Evolutionary conservation across 768 basidiomycete species (phyloP), one percentile per base, ranked within the genome.

Genomic region (Kwoniella sp.): DNA sequence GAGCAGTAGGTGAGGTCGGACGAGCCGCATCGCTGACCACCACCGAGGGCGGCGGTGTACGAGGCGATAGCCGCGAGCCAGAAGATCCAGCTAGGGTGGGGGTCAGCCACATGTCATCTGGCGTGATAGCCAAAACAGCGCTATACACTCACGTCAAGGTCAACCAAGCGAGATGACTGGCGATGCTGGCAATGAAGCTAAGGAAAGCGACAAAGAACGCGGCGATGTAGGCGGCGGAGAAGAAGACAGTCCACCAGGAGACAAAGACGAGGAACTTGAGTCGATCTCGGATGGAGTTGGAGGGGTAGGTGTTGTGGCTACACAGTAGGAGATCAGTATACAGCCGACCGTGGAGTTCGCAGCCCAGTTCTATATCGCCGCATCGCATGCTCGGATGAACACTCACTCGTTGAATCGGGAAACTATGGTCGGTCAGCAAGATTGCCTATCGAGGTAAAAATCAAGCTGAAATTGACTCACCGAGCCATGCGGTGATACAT

Each of bases 191-290:
- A 26, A 72, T 44, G 67, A 69, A 71, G 51, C 63, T 41, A 37
- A 59, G 62, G 37, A 41, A 54, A 11, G 52, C 52, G 8, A 38
- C 23, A 29, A 46, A 47, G 52, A 54, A 54, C 17, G 52, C 52
- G 45, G 45, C 52, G 37, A 74, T 50, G 62, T 69, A 74, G 23
- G 47, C 47, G 11, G 58, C 59, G 34, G 67, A 40, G 59, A 74
- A 72, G 49, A 74, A 49, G 19, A 74, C 59, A 12, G 73, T 74
- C 73, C 73, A 74, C 69, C 68, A 70, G 11, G 73, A 71, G 26
- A 59, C 58, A 60, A 74, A 74, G 38, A 71, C 63, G 36, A 69
- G 63, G 62, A 74, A 71, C 48, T 60, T 60, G 48, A 67, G 43
- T 46, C 66, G 56, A 49, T 70, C 70, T 28, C 65, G 53, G 60